Evolutionary conservation across 148 eudicot genomes (phyloP), one percentile per base, ranked within the genome.

Genomic region (Silene conica): DNA sequence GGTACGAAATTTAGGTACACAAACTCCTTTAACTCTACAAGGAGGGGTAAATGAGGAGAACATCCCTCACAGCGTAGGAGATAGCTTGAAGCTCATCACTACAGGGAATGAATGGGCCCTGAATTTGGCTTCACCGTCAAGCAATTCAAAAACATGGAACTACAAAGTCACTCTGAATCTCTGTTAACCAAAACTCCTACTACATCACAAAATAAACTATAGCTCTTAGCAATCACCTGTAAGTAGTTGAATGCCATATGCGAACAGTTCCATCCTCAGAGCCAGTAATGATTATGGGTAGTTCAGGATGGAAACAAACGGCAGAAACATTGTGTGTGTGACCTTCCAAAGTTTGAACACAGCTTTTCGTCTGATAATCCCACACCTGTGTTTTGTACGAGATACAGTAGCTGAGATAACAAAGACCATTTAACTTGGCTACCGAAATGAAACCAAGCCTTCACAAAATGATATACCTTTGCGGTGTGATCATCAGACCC

Each of bases 401-500:
- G 12, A 75, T 26, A 20, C 46, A 28, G 50, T 26, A 34, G 26
- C 34, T 70, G 43, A 63, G 58, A 54, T 41, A 23, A 67, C 20
- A 56, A 7, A 43, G 38, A 55, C 25, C 70, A 63, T 18, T 63
- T 26, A 43, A 46, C 1, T 66, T 63, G 15, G 63, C 11, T 26
- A 28, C n/a, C 56, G 9, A 4, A 38, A 59, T 14, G 72, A 38
- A n/a, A 20, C 20, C 22, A 74, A 41, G 74, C 65, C 56, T 59
- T 18, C 11, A 68, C 26, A 69, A 54, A 64, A 45, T 56, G 55
- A 8, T 31, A 74, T 56, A 92, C 98, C 93, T 93, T 93, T 56
- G 92, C 96, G 16, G 98, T 93, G 77, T 90, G 98, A 82, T 93
- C 98, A 85, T 93, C 98, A 31, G 98, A 93, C 76, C 96, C 96